Conservation (phyloP, 2,329 filamentous ascomycete genomes). For the Dactylellina cionopaga region DNA sequence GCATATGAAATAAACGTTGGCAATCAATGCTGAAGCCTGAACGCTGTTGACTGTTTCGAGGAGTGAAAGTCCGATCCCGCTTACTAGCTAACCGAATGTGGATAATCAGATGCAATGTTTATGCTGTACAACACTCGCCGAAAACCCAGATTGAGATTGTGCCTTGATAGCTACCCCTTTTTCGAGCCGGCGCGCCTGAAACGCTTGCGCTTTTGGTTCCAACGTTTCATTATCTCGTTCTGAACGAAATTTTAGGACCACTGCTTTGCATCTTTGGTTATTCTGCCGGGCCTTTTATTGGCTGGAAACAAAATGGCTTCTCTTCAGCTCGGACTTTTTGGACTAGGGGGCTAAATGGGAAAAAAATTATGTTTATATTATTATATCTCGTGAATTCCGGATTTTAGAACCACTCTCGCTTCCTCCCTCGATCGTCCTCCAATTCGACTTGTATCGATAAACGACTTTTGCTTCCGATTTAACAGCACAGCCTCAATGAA, state of each 20-base stretch:
- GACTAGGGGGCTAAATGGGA: too few species aligned
- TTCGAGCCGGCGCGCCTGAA: slow-evolving; percentile 16
- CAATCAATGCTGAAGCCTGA: too few species aligned
- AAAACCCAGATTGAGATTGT: slow-evolving; percentile 1
- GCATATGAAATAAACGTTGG: too few species aligned
- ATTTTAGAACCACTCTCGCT: slow-evolving; percentile 9
- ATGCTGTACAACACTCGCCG: too few species aligned
- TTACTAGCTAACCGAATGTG: too few species aligned
- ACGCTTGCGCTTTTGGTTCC: slow-evolving; percentile 19
- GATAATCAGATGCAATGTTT: too few species aligned
- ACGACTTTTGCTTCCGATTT: neutral
- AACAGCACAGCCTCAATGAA: slow-evolving; percentile 6
- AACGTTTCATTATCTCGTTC: neutral
- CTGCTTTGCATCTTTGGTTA: slow-evolving; percentile 12
- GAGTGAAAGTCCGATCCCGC: too few species aligned
- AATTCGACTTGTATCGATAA: slow-evolving; percentile 11
- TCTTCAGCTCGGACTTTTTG: neutral
- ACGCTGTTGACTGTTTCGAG: too few species aligned
- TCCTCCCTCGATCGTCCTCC: slow-evolving; percentile 10
- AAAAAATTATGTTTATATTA: too few species aligned
- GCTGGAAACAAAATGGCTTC: neutral
- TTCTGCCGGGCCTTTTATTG: neutral
- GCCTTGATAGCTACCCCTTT: neutral
- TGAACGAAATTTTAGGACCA: slow-evolving; percentile 4
- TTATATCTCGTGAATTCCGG: slow-evolving; percentile 7